A percentile compares a stretch with the other conserved stretches of the same genome.
Evolutionary conservation across 495 filamentous ascomycete species (phyloP).

Genomic region (Podospora comata): DNA sequence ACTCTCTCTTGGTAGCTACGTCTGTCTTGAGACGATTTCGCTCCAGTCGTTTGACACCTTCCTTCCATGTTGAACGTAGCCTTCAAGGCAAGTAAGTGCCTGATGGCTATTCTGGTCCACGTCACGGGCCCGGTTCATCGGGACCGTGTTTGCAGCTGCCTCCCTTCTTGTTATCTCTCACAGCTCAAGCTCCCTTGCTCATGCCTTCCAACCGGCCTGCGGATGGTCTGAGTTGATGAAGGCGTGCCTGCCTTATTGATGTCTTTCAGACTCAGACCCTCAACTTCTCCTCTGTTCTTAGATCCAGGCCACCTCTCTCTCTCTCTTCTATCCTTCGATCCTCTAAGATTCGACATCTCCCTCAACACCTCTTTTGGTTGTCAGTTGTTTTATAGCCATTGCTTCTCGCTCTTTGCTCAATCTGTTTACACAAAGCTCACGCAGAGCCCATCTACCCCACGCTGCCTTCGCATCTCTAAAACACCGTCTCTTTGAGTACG

Average conservation of each 20-base stretch:
- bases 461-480: neutral
- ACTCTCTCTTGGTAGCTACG: no score
- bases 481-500: neutral
- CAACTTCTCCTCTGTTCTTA: neutral
- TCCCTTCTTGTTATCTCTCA: neutral
- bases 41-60: neutral
- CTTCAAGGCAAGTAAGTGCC: neutral
- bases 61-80: neutral
- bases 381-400: neutral
- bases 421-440: neutral
- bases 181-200: neutral
- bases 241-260: neutral
- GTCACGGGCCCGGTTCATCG: neutral
- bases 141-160: neutral
- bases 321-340: neutral
- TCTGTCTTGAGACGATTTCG: no score
- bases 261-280: neutral
- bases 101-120: neutral
- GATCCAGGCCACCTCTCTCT: neutral
- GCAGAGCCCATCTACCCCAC: neutral
- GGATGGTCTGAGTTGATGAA: neutral
- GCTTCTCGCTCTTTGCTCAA: neutral
- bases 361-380: constrained; percentile 1
- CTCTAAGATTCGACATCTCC: neutral
- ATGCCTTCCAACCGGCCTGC: neutral